Evolutionary conservation across 106 monocot species (phyloP), one percentile per base, ranked within the genome.

Genomic region (Allium fistulosum): DNA sequence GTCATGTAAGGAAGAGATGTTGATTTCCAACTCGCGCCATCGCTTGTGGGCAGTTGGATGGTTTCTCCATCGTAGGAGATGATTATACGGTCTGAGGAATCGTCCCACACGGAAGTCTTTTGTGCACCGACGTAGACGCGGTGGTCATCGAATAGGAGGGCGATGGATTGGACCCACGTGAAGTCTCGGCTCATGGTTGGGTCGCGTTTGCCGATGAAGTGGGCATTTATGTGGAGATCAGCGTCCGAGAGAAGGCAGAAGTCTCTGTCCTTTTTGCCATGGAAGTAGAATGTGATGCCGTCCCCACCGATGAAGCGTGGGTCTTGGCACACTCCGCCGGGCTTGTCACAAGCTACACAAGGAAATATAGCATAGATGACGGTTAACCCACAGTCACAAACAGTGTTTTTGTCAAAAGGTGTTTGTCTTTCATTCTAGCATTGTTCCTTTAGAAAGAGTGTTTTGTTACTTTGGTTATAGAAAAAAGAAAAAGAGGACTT

Each of bases 201-300:
- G 28, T 14, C 53, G 26, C 67, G 67, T 13, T 67, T 75, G 17
- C 91, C 91, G 46, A 92, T 92, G 78, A 92, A 84, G 65, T 88
- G 91, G 48, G 74, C 91, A 56, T 92, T 92, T 77, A 92, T 85
- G 66, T 92, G 91, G 69, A 92, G 82, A 49, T 57, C 52, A 45
- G 67, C 51, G 52, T 67, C 67, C 7, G 67, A 67, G 56, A 67
- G 53, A 48, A 81, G 64, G 69, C 73, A 72, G 77, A 81, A 81
- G 58, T 77, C 69, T 10, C 65, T 26, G 72, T 64, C 75, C 67
- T 71, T 76, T 62, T 68, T 66, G 62, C 80, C 80, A 27, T 80
- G 80, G 80, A 80, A 80, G 67, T 76, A 80, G 75, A 81, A 81
- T 2, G 58, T 77, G 76, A 77, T 69, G 61, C 76, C 76, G 48